These are phyloP conservation scores for Cladosporium sp. DNA, from an alignment of 2,329 filamentous ascomycete genomes.

Conservation along the genomic window DNA sequence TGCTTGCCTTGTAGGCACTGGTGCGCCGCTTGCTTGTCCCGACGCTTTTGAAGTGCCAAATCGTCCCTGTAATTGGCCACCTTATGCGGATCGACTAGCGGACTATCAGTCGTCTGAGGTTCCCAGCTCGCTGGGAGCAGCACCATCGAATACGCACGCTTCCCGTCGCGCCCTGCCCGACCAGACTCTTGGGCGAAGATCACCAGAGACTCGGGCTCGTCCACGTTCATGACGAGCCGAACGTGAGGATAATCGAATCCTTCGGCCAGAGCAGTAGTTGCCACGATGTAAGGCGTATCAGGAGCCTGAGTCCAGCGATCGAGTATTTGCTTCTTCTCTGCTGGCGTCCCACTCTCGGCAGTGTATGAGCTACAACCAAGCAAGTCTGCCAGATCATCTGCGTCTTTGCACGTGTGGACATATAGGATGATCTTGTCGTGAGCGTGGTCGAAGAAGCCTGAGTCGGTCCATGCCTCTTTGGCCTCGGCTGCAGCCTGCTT, in stretches of 20 bases:
- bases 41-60: not conserved
- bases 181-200: constrained; percentile 12
- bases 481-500: not conserved
- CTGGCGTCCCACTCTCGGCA: not conserved
- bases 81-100: not conserved
- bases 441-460: not conserved
- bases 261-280: constrained; percentile 7
- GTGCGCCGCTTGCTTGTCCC: not conserved
- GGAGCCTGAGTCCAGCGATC: not conserved
- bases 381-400: not conserved
- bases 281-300: constrained; percentile 5
- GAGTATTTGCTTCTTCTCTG: constrained; percentile 10
- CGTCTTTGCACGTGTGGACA: not conserved
- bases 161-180: not conserved
- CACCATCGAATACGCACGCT: constrained; percentile 7
- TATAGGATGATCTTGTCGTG: constrained; percentile 8
- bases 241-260: constrained; percentile 12
- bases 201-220: constrained; percentile 11
- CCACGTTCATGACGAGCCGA: constrained; percentile 6
- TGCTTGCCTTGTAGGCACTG: not conserved
- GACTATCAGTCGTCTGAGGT: not conserved
- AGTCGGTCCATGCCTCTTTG: not conserved
- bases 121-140: constrained; percentile 4
- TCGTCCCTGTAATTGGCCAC: not conserved
- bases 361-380: not conserved